Percentiles rank a stretch among this genome's conserved stretches.
Conservation (phyloP, 2,329 filamentous ascomycete species). For the Lachnellula occidentalis region DNA sequence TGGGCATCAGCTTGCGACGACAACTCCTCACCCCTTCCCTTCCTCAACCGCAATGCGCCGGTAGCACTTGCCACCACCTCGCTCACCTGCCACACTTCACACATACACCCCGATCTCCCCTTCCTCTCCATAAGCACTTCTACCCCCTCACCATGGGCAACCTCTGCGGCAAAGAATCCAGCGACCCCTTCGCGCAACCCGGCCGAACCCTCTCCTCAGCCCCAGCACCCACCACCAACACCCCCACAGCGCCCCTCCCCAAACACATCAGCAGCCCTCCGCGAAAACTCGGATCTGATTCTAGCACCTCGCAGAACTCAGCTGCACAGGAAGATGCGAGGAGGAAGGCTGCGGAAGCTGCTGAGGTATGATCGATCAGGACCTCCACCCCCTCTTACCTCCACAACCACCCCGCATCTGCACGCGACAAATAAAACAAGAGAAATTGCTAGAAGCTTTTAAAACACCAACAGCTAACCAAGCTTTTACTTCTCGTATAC, state of each 20-base stretch:
- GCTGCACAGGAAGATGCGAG: slow-evolving; percentile 52
- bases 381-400: too few species aligned
- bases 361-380: slow-evolving; percentile 62
- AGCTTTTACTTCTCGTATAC: slow-evolving; percentile 1
- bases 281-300: slow-evolving; percentile 58
- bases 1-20: slow-evolving; percentile 6
- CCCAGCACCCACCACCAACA: slow-evolving; percentile 35
- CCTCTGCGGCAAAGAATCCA: slow-evolving; percentile 71
- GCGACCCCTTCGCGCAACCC: slow-evolving; percentile 64
- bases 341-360: slow-evolving; percentile 70
- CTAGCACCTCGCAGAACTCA: slow-evolving; percentile 28
- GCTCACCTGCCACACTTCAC: not conserved
- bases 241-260: slow-evolving; percentile 44
- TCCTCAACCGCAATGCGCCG: slow-evolving; percentile 6
- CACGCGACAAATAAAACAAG: not conserved
- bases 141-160: slow-evolving; percentile 63
- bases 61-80: not conserved
- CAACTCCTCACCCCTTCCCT: not conserved
- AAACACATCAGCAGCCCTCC: slow-evolving; percentile 48
- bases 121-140: not conserved
- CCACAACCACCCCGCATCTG: too few species aligned
- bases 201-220: slow-evolving; percentile 64
- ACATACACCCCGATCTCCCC: not conserved
- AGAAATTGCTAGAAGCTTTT: not conserved
- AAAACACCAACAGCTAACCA: too few species aligned